Evolutionary conservation across 2,329 filamentous ascomycete species (phyloP).

Genomic region (Colletotrichum neosansevieriae): DNA sequence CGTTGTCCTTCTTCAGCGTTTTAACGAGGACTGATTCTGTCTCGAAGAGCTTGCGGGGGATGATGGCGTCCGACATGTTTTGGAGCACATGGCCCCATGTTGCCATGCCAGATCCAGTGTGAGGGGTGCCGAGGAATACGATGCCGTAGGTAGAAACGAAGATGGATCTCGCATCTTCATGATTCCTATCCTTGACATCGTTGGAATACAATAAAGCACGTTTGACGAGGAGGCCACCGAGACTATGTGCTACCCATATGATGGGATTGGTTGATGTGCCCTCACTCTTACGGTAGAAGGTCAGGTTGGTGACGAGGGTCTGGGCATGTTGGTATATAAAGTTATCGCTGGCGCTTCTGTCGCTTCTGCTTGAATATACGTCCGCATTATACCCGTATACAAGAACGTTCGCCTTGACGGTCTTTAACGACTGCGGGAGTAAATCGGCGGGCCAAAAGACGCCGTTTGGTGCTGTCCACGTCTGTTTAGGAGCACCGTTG

Average conservation of each 20-base stretch:
- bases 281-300: conserved; percentile 71
- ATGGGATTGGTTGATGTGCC: conserved; percentile 73
- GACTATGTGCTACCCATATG: conserved; percentile 80
- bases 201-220: conserved; percentile 76
- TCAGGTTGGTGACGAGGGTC: conserved; percentile 72
- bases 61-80: conserved; percentile 72
- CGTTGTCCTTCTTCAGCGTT: conserved; percentile 79
- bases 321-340: conserved; percentile 79
- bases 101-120: conserved; percentile 76
- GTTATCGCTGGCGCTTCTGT: conserved; percentile 71
- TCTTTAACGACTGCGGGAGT: conserved; percentile 69
- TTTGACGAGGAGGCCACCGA: conserved; percentile 80
- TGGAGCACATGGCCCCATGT: conserved; percentile 77
- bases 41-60: conserved; percentile 76
- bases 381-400: conserved; percentile 83
- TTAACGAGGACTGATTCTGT: conserved; percentile 75
- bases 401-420: conserved; percentile 71
- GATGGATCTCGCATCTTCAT: conserved; percentile 75
- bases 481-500: conserved; percentile 70
- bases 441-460: conserved; percentile 79
- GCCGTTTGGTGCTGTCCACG: conserved; percentile 69
- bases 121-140: conserved; percentile 82
- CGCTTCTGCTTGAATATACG: conserved; percentile 60
- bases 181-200: conserved; percentile 68
- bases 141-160: conserved; percentile 82